These are phyloP conservation scores for Penicillium lividum DNA, from an alignment of 495 filamentous ascomycete genomes.

Conservation along the genomic window DNA sequence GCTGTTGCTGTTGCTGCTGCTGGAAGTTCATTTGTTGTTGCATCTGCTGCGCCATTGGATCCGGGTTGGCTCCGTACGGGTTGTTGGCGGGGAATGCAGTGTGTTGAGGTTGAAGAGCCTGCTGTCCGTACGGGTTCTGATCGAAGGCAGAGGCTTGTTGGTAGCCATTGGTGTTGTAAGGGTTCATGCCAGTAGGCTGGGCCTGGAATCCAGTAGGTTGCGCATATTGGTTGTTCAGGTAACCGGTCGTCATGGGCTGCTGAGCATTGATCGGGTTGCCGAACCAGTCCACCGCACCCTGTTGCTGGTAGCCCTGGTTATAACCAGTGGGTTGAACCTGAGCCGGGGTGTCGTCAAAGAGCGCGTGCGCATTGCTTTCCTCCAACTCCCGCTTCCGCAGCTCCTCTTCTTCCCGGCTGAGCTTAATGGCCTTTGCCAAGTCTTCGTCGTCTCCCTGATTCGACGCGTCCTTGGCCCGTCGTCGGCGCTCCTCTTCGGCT, in stretches of 20 bases:
- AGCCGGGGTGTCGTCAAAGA: constrained; percentile 82
- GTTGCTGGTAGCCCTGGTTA: constrained; percentile 97
- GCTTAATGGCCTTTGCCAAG: constrained; percentile 90
- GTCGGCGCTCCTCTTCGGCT: constrained; percentile 86
- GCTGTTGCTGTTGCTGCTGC: constrained; percentile 53
- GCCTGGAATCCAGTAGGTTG: constrained; percentile 64
- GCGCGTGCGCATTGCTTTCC: constrained; percentile 77
- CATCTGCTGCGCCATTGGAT: constrained; percentile 48
- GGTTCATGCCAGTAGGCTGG: constrained; percentile 69
- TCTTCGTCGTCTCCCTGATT: constrained; percentile 70
- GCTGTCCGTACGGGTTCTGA: constrained; percentile 55
- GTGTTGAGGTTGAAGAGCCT: constrained; percentile 65
- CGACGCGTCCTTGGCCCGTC: constrained; percentile 58
- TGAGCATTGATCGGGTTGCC: constrained; percentile 85
- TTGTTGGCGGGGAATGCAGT: constrained; percentile 71
- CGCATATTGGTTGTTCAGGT: constrained; percentile 81
- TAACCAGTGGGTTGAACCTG: constrained; percentile 80
- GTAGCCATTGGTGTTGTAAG: constrained; percentile 61
- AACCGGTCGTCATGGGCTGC: constrained; percentile 78
- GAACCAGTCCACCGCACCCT: constrained; percentile 91
- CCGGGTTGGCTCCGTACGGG: constrained; percentile 56
- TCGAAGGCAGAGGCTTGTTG: constrained; percentile 67
- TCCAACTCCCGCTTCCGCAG: constrained; percentile 85
- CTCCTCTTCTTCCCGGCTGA: constrained; percentile 94
- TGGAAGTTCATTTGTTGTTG: constrained; percentile 42